phyloP scores from a whole-genome alignment of 2,329 filamentous ascomycete species.

The Passalora sequoiae region DNA sequence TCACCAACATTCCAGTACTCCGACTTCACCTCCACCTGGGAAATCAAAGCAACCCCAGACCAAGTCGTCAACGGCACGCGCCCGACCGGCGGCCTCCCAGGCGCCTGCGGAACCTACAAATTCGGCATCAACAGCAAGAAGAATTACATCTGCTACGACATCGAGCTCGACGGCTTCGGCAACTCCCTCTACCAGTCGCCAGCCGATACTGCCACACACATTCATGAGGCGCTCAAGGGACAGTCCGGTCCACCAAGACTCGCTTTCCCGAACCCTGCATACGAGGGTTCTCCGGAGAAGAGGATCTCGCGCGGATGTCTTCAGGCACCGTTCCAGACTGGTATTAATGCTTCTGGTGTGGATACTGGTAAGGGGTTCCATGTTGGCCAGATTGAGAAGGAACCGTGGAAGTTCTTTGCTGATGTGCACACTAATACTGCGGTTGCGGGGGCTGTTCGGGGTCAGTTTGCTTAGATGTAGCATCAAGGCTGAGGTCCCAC shows the following conservation, averaged over 20 bases:
- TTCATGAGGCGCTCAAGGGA: constrained; percentile 48
- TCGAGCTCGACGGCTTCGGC: constrained; percentile 47
- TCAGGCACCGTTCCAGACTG: constrained; percentile 43
- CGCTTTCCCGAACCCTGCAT: constrained; percentile 47
- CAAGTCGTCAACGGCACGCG: constrained; percentile 46
- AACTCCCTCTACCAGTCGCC: constrained; percentile 48
- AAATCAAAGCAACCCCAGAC: constrained; percentile 46
- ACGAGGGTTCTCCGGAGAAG: constrained; percentile 1
- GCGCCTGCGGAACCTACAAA: constrained; percentile 47
- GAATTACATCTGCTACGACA: constrained; percentile 48
- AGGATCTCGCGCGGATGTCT: constrained; percentile 41
- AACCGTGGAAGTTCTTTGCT: constrained; percentile 49
- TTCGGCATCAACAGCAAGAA: constrained; percentile 49
- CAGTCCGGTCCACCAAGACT: constrained; percentile 49
- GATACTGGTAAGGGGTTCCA: constrained; percentile 48
- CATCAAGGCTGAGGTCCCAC: too few species aligned
- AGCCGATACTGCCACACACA: constrained; percentile 51
- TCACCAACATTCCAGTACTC: constrained; percentile 6
- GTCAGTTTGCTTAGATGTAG: constrained; percentile 39
- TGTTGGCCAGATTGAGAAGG: constrained; percentile 48
- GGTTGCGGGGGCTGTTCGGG: constrained; percentile 49
- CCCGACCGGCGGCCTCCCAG: constrained; percentile 28
- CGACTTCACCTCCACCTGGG: constrained; percentile 48
- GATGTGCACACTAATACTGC: constrained; percentile 50
- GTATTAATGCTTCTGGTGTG: constrained; percentile 34